Conservation (phyloP, 257 asterid species). For the Solanum pimpinellifolium region DNA sequence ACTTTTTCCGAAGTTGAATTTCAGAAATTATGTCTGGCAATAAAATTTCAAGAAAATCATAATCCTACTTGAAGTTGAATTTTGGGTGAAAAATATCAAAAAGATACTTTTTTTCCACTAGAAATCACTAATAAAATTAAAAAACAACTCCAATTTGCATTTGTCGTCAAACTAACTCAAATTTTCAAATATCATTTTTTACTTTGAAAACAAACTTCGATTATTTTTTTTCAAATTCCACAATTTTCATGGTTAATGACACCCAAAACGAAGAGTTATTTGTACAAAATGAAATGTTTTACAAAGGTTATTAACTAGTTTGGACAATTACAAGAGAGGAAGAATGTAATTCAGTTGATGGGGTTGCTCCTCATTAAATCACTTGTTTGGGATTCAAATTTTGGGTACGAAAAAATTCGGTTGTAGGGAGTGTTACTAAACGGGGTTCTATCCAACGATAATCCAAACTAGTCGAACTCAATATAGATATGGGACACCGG, state of each 20-base stretch:
- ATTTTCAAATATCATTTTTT: no score
- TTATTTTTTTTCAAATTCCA: background rate
- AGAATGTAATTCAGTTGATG: background rate
- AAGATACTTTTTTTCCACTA: background rate
- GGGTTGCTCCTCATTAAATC: no score
- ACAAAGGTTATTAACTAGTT: background rate
- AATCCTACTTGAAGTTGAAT: no score
- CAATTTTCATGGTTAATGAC: background rate
- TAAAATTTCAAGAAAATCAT: no score
- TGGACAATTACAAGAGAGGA: background rate
- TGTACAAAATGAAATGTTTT: background rate
- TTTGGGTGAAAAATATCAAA: background rate
- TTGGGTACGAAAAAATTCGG: no score
- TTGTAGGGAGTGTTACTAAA: no score
- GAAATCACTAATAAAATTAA: no score
- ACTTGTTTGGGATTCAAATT: no score
- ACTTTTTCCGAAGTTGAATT: no score
- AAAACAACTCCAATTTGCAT: no score
- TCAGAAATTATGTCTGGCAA: background rate
- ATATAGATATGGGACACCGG: fast-evolving
- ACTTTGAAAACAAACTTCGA: background rate
- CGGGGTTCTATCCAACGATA: no score
- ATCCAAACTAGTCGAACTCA: no score
- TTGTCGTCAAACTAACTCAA: background rate
- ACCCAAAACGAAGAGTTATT: background rate